phyloP scores from a whole-genome alignment of 2,329 filamentous ascomycete species.

The Paracamarosporium sp. region DNA sequence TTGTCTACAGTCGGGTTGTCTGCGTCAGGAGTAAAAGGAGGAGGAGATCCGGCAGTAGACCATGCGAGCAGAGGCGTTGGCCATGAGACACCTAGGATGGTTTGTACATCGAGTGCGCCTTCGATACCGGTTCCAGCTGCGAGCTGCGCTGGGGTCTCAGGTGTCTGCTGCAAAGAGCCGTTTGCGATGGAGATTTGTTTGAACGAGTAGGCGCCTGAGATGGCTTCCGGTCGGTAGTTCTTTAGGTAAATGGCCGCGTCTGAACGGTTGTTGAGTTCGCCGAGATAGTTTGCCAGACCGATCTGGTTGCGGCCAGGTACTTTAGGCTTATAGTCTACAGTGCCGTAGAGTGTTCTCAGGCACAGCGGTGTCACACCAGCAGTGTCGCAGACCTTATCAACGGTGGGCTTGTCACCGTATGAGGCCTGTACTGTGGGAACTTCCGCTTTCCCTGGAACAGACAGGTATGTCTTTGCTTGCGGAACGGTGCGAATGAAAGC shows the following conservation, averaged over 20 bases:
- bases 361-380: conserved; percentile 61
- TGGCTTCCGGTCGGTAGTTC: conserved; percentile 59
- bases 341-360: conserved; percentile 61
- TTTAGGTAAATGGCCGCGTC: conserved; percentile 65
- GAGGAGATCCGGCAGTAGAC: conserved; percentile 64
- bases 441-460: conserved; percentile 8
- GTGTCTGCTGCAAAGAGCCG: conserved; percentile 57
- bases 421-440: neutral
- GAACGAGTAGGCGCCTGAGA: conserved; percentile 60
- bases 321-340: conserved; percentile 59
- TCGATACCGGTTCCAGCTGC: conserved; percentile 54
- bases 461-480: conserved; percentile 32
- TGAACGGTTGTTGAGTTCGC: conserved; percentile 57
- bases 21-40: conserved; percentile 58
- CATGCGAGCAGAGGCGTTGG: conserved; percentile 64
- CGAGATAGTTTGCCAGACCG: conserved; percentile 58
- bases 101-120: conserved; percentile 70
- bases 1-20: conserved; percentile 62
- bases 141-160: conserved; percentile 41
- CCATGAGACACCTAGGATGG: conserved; percentile 62
- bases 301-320: conserved; percentile 53
- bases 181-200: conserved; percentile 63
- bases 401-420: conserved; percentile 36
- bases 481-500: conserved; percentile 57
- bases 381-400: conserved; percentile 57